phyloP scores from a whole-genome alignment of 352 stramenopile species.

The Pythium rishiriense region DNA sequence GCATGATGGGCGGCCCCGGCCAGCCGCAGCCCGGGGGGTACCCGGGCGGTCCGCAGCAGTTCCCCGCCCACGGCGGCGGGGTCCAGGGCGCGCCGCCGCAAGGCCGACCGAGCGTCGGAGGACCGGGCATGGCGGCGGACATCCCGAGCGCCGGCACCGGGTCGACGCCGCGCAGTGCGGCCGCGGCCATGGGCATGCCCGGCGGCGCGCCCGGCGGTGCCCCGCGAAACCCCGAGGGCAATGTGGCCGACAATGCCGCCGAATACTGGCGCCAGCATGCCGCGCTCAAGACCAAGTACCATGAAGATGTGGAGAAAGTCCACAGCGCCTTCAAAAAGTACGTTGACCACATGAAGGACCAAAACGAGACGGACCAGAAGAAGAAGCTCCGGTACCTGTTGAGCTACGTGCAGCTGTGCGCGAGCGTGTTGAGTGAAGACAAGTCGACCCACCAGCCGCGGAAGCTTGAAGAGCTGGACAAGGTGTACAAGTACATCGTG shows the following conservation, averaged over 20 bases:
- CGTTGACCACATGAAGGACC: conserved; percentile 86
- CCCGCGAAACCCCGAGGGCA: conserved; percentile 7
- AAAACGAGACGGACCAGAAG: conserved; percentile 86
- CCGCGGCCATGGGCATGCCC: conserved; percentile 21
- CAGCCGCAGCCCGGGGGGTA: conserved; percentile 32
- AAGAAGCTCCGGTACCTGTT: conserved; percentile 84
- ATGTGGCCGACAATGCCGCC: conserved; percentile 43
- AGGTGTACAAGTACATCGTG: conserved; percentile 90
- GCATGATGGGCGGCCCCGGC: conserved; percentile 22
- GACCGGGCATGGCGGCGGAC: conserved; percentile 24
- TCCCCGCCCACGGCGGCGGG: conserved; percentile 27
- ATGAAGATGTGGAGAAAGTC: conserved; percentile 83
- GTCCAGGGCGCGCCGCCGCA: conserved; percentile 25
- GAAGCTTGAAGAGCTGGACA: conserved; percentile 84
- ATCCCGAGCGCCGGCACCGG: conserved; percentile 8
- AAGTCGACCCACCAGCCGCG: conserved; percentile 64
- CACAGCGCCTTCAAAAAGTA: conserved; percentile 88
- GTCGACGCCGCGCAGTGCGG: conserved; percentile 23
- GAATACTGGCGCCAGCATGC: conserved; percentile 83
- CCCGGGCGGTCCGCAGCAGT: conserved; percentile 47
- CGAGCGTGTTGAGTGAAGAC: conserved; percentile 77
- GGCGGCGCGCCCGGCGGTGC: background rate
- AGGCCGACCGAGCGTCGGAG: conserved; percentile 20
- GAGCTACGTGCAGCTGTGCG: conserved; percentile 81
- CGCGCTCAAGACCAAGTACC: conserved; percentile 76